Base-by-base conservation (phyloP, 768 basidiomycete genomes). In the Amanita phalloides region DNA sequence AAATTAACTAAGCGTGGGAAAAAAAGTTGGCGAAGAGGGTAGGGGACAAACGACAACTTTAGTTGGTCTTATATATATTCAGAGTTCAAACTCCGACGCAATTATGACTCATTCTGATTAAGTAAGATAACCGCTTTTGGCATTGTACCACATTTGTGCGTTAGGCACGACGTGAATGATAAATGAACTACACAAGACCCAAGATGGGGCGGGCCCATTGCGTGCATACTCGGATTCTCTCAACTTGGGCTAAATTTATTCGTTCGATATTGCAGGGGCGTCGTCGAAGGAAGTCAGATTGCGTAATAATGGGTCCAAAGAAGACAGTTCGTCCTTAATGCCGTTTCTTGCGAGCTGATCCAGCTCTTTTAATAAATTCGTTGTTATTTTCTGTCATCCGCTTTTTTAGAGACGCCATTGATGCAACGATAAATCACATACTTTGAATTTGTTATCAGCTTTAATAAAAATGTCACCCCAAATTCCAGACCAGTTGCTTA, bases 361-460 rank as follows among this genome's bases (percentile, higher is more conserved):
- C 21, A 95, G 77, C 57, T 94, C 91, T 64, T 91, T 92, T 53
- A 91, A 67, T 8, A 95, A 68, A 38, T 68, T 69, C 17, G 79
- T 75, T n/a, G 83, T 86, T 56, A 93, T 81, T 83, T 92, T 94
- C 91, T 93, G 64, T 14, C 8, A 3, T 8, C n/a, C 14, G 7
- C 33, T 13, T 33, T n/a, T 25, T n/a, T 23, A 41, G 36, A 28
- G 10, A 37, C 42, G 6, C 23, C 30, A 26, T 11, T 43, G 10
- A 10, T 53, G 43, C 32, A 48, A n/a, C 51, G 17, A 26, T 32
- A 28, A 51, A 32, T 37, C 6, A 67, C 76, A 48, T 43, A 89
- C 90, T 74, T 91, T 94, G 59, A 95, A 76, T 65, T 87, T 88
- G 30, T 74, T 71, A 62, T 95, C 92, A 39, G 90, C 80, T 66